Base-by-base conservation (phyloP, 345 rosid species). In the Garcia nutans region DNA sequence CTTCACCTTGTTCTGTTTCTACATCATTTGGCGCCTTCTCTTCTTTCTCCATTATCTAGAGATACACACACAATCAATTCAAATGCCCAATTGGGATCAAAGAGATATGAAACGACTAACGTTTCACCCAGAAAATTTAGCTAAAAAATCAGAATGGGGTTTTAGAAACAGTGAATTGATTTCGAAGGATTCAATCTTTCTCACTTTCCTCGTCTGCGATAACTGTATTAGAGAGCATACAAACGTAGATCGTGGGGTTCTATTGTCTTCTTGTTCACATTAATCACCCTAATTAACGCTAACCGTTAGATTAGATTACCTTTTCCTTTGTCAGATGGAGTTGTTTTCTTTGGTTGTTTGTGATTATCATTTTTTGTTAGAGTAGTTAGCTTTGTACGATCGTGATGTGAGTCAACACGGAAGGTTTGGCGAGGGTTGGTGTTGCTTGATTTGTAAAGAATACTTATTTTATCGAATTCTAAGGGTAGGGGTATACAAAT, bases 1-100 rank as follows among this genome's bases (percentile, higher is more conserved):
- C 84, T 74, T 89, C 96, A 20, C 76, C 73, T 74, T 86, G 95
- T 64, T 89, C 97, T 80, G 44, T 78, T 73, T 78, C 86, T 24
- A 50, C 76, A 79, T 77, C 85, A 69, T 65, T 64, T 11, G 65
- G 49, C 47, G 54, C 75, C 71, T 74, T 81, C 84, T 76, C 85
- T 74, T 76, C 73, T 55, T 78, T 85, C 70, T 77, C 79, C 81
- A 78, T 82, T 66, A 65, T 41, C 76, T 58, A 6, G n/a, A 59
- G 8, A 17, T 20, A 28, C 23, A 8, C 6, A 31, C 0, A 33
- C 7, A 8, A 2, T 1, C 1, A 16, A 10, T 74, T 22, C 8
- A 8, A 24, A 37, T 17, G 41, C 50, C 24, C 26, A 50, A 50
- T 31, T 41, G 44, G 41, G 70, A 22, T 54, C 28, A 2, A 22